phyloP scores from a whole-genome alignment of 345 rosid species.

The Microthlaspi erraticum region DNA sequence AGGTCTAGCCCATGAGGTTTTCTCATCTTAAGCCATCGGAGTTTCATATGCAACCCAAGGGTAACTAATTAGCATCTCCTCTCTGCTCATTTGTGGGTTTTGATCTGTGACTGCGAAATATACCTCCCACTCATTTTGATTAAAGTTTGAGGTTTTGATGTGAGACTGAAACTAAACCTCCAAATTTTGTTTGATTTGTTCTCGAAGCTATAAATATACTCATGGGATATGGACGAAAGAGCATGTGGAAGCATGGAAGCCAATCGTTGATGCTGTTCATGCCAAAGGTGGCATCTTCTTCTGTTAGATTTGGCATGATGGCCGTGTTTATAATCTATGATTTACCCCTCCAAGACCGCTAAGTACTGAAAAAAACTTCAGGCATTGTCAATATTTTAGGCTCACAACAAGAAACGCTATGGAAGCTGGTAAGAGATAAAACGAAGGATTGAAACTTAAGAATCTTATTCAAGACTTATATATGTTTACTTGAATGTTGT shows the following conservation, averaged over 20 bases:
- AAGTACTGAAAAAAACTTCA: constrained; percentile 67
- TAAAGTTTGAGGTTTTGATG: constrained; percentile 21
- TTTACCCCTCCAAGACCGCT: constrained; percentile 66
- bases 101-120: too few species aligned
- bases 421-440: constrained; percentile 61
- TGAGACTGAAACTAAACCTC: background rate
- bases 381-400: constrained; percentile 62
- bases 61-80: constrained; percentile 43
- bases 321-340: constrained; percentile 67
- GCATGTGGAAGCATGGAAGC: constrained; percentile 89
- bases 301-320: constrained; percentile 77
- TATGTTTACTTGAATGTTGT: constrained; percentile 8
- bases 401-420: constrained; percentile 79
- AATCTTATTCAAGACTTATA: constrained; percentile 16
- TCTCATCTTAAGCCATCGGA: constrained; percentile 63
- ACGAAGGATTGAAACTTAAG: background rate
- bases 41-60: constrained; percentile 71
- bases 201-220: constrained; percentile 48
- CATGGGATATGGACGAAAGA: constrained; percentile 85
- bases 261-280: constrained; percentile 86
- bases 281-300: constrained; percentile 74
- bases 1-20: constrained; percentile 66
- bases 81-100: constrained; percentile 6
- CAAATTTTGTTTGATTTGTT: constrained; percentile 26
- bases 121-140: background rate